Percentiles rank a stretch among this genome's conserved stretches.
Evolutionary conservation across 768 basidiomycete genomes (phyloP).

Genomic region (Suillus americanus): DNA sequence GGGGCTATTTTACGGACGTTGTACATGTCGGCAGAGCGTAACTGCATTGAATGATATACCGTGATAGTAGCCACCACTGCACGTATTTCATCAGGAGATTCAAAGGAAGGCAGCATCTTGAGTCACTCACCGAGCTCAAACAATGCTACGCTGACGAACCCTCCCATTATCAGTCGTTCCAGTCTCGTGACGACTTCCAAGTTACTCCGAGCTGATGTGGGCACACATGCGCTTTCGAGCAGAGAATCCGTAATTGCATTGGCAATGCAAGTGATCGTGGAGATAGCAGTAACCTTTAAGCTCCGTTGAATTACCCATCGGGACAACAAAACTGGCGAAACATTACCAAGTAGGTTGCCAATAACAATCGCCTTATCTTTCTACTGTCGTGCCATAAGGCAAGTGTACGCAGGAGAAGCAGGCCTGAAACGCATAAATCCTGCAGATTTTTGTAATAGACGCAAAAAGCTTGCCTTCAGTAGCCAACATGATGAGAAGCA

Average conservation of each 20-base stretch:
- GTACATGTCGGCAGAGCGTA: too few species aligned
- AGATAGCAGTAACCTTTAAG: conserved; percentile 4
- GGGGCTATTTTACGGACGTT: neutral
- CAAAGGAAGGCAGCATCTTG: neutral
- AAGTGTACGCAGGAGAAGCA: conserved; percentile 12
- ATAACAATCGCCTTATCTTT: neutral
- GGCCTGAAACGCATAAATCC: conserved; percentile 1
- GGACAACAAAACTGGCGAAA: neutral
- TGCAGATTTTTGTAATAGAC: neutral
- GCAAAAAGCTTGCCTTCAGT: conserved; percentile 5
- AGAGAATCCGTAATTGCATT: neutral
- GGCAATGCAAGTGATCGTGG: conserved; percentile 4
- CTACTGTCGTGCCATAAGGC: conserved; percentile 6
- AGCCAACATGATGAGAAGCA: conserved; percentile 8
- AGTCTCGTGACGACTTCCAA: conserved; percentile 4
- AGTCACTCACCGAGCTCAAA: conserved; percentile 11
- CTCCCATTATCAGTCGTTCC: conserved; percentile 6
- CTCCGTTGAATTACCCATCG: neutral
- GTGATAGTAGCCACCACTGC: conserved; percentile 5
- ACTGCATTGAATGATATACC: neutral
- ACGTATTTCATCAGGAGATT: neutral
- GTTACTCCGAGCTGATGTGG: neutral
- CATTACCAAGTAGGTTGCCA: conserved; percentile 7
- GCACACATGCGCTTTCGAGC: conserved; percentile 4
- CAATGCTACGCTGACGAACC: conserved; percentile 5